These are phyloP conservation scores for Globisporangium splendens DNA, from an alignment of 352 stramenopile species.

Conservation along the genomic window DNA sequence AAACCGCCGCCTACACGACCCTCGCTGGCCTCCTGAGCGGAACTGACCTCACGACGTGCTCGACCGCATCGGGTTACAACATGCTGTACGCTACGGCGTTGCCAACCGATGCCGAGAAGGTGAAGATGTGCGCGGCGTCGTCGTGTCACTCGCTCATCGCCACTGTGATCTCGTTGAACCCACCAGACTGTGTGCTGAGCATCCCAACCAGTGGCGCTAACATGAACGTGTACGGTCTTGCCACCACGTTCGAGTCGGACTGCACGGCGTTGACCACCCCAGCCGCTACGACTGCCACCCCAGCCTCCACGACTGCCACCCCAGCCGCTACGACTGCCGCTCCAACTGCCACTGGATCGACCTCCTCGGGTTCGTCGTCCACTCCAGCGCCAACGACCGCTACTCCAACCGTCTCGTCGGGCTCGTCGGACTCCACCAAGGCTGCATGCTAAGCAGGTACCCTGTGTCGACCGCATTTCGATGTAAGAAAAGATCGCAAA, in stretches of 20 bases:
- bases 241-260: conserved; percentile 49
- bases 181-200: conserved; percentile 32
- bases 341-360: not conserved
- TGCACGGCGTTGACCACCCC: not conserved
- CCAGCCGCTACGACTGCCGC: not conserved
- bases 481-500: too few relatives aligned
- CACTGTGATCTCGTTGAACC: conserved; percentile 22
- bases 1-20: not conserved
- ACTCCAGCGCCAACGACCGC: not conserved
- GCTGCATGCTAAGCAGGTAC: not conserved
- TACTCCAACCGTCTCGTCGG: not conserved
- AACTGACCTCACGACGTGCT: conserved; percentile 20
- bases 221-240: conserved; percentile 39
- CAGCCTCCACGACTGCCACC: not conserved
- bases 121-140: conserved; percentile 30
- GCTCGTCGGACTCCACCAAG: not conserved
- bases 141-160: conserved; percentile 32
- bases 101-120: conserved; percentile 28
- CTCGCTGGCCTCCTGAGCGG: conserved; percentile 11
- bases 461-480: too few relatives aligned
- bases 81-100: conserved; percentile 29
- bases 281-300: not conserved
- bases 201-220: conserved; percentile 33
- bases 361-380: not conserved
- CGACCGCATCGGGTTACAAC: conserved; percentile 27